A percentile compares a stretch with the other conserved stretches of the same genome.
These are phyloP conservation scores for Entomortierella parvispora DNA, from an alignment of 192 early-diverging fungal genomes.

Conservation along the genomic window DNA sequence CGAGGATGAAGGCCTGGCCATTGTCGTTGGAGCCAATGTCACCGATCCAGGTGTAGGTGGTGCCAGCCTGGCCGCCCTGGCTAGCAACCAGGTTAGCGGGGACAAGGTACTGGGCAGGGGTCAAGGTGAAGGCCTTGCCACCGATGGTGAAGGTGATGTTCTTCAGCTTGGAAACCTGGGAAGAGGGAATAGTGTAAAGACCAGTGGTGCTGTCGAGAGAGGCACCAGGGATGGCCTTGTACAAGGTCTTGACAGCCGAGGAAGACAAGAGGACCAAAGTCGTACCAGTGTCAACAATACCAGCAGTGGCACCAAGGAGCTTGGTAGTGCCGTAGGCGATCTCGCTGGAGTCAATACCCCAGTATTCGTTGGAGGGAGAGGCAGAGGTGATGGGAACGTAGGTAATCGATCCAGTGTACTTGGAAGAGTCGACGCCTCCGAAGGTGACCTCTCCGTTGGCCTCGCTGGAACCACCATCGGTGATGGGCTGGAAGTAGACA, in stretches of 20 bases:
- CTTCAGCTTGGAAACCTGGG: constrained; percentile 19
- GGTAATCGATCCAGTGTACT: constrained; percentile 56
- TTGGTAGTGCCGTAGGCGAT: constrained; percentile 20
- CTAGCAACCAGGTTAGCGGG: constrained; percentile 11
- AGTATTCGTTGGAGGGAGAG: constrained; percentile 29
- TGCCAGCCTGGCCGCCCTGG: background rate
- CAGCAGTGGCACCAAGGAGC: constrained; percentile 7
- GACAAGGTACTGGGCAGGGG: constrained; percentile 20
- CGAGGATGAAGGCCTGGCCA: constrained; percentile 53
- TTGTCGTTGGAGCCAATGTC: background rate
- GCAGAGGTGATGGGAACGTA: constrained; percentile 55
- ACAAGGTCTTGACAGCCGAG: constrained; percentile 7
- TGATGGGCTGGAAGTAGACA: constrained; percentile 57
- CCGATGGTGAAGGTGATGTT: constrained; percentile 36
- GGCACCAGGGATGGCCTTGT: constrained; percentile 21
- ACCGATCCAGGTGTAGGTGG: constrained; percentile 18
- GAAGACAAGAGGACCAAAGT: constrained; percentile 32
- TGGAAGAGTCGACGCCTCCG: constrained; percentile 59
- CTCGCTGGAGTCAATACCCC: constrained; percentile 33
- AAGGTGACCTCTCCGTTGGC: constrained; percentile 61
- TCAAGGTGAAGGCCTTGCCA: constrained; percentile 18
- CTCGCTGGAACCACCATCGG: constrained; percentile 35
- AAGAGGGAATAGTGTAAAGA: constrained; percentile 30
- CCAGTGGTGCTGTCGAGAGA: constrained; percentile 12
- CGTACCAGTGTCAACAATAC: constrained; percentile 54